Evolutionary conservation across 768 basidiomycete genomes (phyloP).

Genomic region (Rhizopogon vulgaris): DNA sequence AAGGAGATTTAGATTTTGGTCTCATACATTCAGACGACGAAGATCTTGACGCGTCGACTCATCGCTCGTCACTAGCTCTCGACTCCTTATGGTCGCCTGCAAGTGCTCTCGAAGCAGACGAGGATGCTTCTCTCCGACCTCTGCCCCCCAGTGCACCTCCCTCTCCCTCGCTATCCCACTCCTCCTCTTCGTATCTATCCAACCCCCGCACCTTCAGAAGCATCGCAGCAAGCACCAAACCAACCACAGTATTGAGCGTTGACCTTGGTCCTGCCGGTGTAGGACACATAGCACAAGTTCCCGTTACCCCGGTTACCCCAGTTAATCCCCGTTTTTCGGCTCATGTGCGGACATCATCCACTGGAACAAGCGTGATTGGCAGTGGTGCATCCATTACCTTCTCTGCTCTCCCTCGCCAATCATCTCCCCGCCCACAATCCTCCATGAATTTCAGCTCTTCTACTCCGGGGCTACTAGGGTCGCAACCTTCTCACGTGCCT

Average conservation of each 20-base stretch:
- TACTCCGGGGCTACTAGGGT: conserved; percentile 26
- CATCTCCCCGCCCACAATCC: conserved; percentile 40
- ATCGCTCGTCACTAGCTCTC: conserved; percentile 55
- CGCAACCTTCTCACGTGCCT: conserved; percentile 12
- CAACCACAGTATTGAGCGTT: conserved; percentile 88
- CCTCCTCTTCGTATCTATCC: conserved; percentile 79
- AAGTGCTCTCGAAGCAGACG: conserved; percentile 79
- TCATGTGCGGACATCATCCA: conserved; percentile 59
- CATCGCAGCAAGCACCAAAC: conserved; percentile 86
- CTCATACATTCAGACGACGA: conserved; percentile 30
- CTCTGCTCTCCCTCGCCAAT: conserved; percentile 51
- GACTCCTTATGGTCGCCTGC: conserved; percentile 79
- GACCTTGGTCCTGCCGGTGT: conserved; percentile 76
- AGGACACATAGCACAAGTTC: conserved; percentile 89
- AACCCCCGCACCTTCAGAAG: conserved; percentile 77
- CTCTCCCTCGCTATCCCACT: conserved; percentile 80
- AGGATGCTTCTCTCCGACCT: conserved; percentile 89
- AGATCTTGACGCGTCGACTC: conserved; percentile 42
- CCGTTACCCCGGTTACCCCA: conserved; percentile 51
- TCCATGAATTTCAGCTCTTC: conserved; percentile 18
- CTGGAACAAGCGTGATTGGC: conserved; percentile 42
- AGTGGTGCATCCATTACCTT: conserved; percentile 65
- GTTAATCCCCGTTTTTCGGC: conserved; percentile 44
- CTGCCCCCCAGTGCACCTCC: conserved; percentile 84
- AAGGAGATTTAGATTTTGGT: conserved; percentile 37